phyloP scores from a whole-genome alignment of 306 rosid genomes.

The Glycine soja region DNA sequence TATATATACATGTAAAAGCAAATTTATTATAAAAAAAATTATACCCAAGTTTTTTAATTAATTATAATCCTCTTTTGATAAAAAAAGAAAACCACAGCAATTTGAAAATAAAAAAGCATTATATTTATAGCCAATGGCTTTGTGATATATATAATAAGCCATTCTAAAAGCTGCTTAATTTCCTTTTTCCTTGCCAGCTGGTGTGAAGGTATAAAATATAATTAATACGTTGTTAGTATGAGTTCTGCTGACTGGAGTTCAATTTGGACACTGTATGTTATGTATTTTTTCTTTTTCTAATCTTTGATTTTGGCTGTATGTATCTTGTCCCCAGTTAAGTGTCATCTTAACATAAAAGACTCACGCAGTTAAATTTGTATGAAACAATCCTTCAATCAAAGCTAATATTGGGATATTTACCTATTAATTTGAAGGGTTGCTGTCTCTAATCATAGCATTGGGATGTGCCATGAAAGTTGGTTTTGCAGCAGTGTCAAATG shows the following conservation, averaged over 20 bases:
- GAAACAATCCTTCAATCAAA: not conserved
- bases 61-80: too few species aligned
- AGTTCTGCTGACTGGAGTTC: not conserved
- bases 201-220: conserved; percentile 3
- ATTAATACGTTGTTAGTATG: not conserved
- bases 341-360: not conserved
- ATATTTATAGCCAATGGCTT: not conserved
- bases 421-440: too few species aligned
- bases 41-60: too few species aligned
- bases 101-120: too few species aligned
- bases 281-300: not conserved
- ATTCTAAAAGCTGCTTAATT: not conserved
- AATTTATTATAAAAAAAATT: too few species aligned
- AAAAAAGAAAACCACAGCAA: too few species aligned
- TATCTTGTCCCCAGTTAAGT: not conserved
- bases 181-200: not conserved
- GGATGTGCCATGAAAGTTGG: conserved; percentile 40
- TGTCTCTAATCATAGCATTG: conserved; percentile 59
- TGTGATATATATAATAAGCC: too few species aligned
- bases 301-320: not conserved
- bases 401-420: too few species aligned
- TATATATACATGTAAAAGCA: too few species aligned
- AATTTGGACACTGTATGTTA: not conserved
- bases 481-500: conserved; percentile 49
- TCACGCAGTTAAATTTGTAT: not conserved